Conservation (phyloP, 106 monocot species). For the Chionographis japonica region DNA sequence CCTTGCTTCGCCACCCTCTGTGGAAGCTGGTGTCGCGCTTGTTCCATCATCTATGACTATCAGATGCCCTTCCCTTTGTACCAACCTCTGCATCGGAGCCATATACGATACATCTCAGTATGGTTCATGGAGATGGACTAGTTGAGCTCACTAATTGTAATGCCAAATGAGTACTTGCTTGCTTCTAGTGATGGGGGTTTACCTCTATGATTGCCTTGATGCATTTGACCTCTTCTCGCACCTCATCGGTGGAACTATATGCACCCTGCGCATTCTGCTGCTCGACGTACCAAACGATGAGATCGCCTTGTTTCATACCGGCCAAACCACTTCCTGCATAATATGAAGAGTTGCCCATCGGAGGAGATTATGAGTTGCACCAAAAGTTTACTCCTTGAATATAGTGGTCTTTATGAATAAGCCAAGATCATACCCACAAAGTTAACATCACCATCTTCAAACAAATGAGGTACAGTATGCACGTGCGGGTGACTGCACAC, state of each 20-base stretch:
- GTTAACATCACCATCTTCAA: too few relatives aligned
- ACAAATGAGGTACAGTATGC: too few relatives aligned
- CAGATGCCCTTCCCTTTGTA: constrained; percentile 93
- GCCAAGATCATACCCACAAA: too few relatives aligned
- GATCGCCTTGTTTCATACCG: constrained; percentile 92
- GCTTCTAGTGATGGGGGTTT: background rate
- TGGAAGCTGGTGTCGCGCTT: constrained; percentile 19
- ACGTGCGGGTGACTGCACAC: too few relatives aligned
- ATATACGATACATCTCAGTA: background rate
- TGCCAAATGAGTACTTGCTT: background rate
- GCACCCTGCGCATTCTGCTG: constrained; percentile 60
- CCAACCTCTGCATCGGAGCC: constrained; percentile 65
- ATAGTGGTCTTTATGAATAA: too few relatives aligned
- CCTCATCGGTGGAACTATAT: constrained; percentile 68
- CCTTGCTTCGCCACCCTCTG: constrained; percentile 32
- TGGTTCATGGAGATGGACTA: background rate
- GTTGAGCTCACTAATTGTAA: background rate
- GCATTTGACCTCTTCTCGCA: constrained; percentile 74
- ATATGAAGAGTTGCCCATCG: background rate
- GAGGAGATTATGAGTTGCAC: too few relatives aligned
- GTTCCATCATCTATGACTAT: constrained; percentile 90
- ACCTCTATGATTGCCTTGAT: constrained; percentile 97
- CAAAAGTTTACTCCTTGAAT: too few relatives aligned
- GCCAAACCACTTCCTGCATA: constrained; percentile 81
- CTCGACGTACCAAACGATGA: constrained; percentile 88